Evolutionary conservation across 2,329 filamentous ascomycete genomes (phyloP), one percentile per base, ranked within the genome.

Genomic region (Fusarium palustre): DNA sequence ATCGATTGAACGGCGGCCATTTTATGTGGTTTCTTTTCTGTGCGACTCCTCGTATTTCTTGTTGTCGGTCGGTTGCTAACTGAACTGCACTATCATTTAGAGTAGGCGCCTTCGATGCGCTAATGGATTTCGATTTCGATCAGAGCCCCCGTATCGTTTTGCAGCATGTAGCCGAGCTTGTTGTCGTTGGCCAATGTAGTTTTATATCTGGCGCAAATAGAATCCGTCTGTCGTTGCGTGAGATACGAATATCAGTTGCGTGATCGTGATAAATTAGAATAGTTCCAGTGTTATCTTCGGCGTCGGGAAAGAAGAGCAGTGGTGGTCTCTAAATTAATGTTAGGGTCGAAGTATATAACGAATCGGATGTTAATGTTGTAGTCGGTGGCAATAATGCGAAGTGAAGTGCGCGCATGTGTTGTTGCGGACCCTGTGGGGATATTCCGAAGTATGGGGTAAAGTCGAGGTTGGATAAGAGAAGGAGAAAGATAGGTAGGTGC

Each of bases 1-100:
- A 80, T 72, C 57, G 79, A 78, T 59, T 81, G 79, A 41, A 82
- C 79, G 11, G 80, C 78, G 55, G 80, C 79, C 80, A 82, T 82
- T 39, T 62, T 65, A 34, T 59, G 42, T 36, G 20, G 15, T 36
- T 56, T 48, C 16, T 24, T 43, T 22, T 57, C 30, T 28, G 39
- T 48, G 41, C 49, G 28, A 43, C 38, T 53, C 20, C 20, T 36
- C 46, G 36, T 25, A 18, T 45, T 56, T 55, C 59, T 53, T 39
- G 36, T 55, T 56, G 56, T 33, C 52, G 60, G 28, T 65, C 33
- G 38, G 43, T 60, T 8, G 25, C 59, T 36, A 30, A 48, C n/a
- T 52, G 45, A 46, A 66, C 41, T 64, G 58, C 62, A 66, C 71
- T 55, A 63, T 62, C 55, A 60, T 59, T 47, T 46, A 46, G 22